phyloP scores from a whole-genome alignment of 2,329 filamentous ascomycete genomes.

The Colletotrichum sublineola region DNA sequence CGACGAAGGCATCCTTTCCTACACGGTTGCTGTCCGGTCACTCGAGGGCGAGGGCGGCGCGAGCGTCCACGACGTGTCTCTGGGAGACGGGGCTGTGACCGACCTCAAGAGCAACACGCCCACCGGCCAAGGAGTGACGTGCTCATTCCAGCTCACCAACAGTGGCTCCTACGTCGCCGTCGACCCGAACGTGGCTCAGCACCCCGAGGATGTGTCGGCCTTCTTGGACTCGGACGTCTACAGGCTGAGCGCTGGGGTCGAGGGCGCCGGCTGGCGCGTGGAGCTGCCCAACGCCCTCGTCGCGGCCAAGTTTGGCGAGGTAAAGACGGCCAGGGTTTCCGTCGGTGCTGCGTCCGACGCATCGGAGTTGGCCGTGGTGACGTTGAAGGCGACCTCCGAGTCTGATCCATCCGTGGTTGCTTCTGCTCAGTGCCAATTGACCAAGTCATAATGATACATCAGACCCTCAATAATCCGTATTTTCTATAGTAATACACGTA shows the following conservation, averaged over 20 bases:
- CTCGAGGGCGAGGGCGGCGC: constrained; percentile 53
- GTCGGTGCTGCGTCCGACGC: constrained; percentile 53
- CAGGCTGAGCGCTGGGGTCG: constrained; percentile 58
- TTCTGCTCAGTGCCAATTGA: constrained; percentile 51
- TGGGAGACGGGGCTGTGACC: constrained; percentile 53
- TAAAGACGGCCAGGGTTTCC: constrained; percentile 56
- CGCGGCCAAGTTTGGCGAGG: constrained; percentile 56
- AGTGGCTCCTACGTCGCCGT: constrained; percentile 53
- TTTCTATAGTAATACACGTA: background rate
- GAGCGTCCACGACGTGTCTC: constrained; percentile 53
- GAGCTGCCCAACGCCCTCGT: constrained; percentile 58
- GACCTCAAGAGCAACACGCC: constrained; percentile 45
- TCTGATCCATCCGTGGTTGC: constrained; percentile 52
- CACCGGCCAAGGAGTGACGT: constrained; percentile 55
- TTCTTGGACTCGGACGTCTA: constrained; percentile 62
- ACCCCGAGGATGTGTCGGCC: constrained; percentile 53
- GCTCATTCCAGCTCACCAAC: constrained; percentile 62
- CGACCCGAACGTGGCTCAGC: constrained; percentile 38
- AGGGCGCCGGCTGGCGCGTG: constrained; percentile 61
- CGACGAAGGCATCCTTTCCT: constrained; percentile 58
- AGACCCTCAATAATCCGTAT: background rate
- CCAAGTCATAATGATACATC: constrained; percentile 42
- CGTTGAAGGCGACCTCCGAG: constrained; percentile 60
- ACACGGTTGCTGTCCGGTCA: constrained; percentile 62
- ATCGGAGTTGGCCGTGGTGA: constrained; percentile 54